A percentile compares a stretch with the other conserved stretches of the same genome.
These are phyloP conservation scores for Dryas octopetala DNA, from an alignment of 306 rosid species.

Conservation along the genomic window DNA sequence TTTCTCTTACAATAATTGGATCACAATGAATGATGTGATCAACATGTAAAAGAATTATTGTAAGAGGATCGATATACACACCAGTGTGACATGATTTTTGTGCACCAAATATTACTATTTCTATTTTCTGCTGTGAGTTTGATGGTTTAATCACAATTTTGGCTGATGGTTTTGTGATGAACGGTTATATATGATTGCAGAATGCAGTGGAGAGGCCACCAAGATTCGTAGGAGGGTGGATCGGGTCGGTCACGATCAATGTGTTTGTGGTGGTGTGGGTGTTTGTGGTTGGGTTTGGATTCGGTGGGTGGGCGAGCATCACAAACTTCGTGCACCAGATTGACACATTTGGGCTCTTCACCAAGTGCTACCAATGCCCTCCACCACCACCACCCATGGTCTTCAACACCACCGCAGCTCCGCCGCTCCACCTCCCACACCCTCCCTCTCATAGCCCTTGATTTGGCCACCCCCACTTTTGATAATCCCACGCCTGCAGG, in stretches of 20 bases:
- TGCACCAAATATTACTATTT: no score
- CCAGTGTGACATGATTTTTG: no score
- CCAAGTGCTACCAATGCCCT: slow-evolving; percentile 91
- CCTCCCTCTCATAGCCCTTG: slow-evolving; percentile 28
- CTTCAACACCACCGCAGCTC: slow-evolving; percentile 62
- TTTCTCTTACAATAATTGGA: background rate
- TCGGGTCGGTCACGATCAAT: slow-evolving; percentile 64
- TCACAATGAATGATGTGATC: no score
- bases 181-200: slow-evolving; percentile 48
- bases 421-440: slow-evolving; percentile 45
- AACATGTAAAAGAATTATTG: no score
- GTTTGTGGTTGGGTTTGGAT: slow-evolving; percentile 83
- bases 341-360: slow-evolving; percentile 92
- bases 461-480: background rate
- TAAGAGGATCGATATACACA: no score
- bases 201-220: slow-evolving; percentile 94
- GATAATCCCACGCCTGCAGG: background rate
- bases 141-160: background rate
- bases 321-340: slow-evolving; percentile 81
- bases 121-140: background rate
- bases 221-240: slow-evolving; percentile 84
- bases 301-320: slow-evolving; percentile 99
- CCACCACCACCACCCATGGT: slow-evolving; percentile 28
- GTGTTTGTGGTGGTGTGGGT: slow-evolving; percentile 88
- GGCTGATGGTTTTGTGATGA: background rate